Evolutionary conservation across 2,329 filamentous ascomycete genomes (phyloP).

Genomic region (Colletotrichum shisoi): DNA sequence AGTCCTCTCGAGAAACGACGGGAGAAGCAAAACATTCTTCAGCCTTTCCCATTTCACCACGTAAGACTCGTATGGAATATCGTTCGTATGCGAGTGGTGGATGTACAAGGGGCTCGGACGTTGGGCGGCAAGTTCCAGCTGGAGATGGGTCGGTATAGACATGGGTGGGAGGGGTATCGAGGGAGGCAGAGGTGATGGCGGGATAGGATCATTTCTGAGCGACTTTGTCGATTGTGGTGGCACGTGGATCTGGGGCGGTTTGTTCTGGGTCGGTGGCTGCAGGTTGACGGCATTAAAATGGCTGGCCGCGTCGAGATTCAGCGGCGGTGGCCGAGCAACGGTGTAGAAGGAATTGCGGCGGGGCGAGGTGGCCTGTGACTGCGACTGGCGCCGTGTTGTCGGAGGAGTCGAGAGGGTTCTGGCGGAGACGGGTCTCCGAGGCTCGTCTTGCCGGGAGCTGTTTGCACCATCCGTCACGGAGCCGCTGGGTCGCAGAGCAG

Average conservation of each 20-base stretch:
- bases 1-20: constrained; percentile 81
- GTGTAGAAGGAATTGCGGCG: constrained; percentile 62
- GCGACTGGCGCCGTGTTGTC: constrained; percentile 52
- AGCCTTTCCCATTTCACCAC: constrained; percentile 91
- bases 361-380: constrained; percentile 47
- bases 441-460: constrained; percentile 44
- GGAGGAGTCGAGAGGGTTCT: constrained; percentile 64
- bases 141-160: constrained; percentile 71
- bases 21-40: constrained; percentile 85
- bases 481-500: constrained; percentile 43
- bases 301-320: constrained; percentile 52
- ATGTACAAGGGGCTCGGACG: constrained; percentile 72
- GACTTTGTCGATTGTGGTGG: constrained; percentile 50
- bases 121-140: constrained; percentile 69
- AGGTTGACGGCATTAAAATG: constrained; percentile 27
- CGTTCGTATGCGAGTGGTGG: constrained; percentile 63
- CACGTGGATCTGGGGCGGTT: constrained; percentile 42
- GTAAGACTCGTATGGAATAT: constrained; percentile 86
- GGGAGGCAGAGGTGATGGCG: constrained; percentile 60
- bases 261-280: constrained; percentile 22
- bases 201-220: constrained; percentile 44
- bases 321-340: constrained; percentile 52
- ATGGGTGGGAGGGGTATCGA: constrained; percentile 70
- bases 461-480: constrained; percentile 43
- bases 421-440: constrained; percentile 49